These are phyloP conservation scores for Trifolium subterraneum DNA, from an alignment of 306 rosid genomes.

Conservation along the genomic window DNA sequence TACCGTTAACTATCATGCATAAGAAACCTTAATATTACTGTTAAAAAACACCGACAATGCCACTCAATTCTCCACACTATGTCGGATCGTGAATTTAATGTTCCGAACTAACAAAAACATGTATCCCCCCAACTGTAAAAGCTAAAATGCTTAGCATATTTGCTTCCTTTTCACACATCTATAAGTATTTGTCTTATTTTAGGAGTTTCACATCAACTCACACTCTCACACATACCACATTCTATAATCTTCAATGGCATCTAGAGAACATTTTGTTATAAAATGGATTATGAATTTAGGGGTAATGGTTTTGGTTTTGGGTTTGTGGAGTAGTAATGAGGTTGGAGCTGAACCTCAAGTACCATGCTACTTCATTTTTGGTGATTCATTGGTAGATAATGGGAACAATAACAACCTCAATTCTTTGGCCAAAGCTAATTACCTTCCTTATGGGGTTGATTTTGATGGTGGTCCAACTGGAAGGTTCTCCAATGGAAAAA, in stretches of 20 bases:
- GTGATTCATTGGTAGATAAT: constrained; percentile 89
- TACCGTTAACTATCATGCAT: too few relatives aligned
- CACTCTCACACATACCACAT: neutral
- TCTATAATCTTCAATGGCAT: constrained; percentile 20
- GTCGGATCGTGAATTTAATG: constrained; percentile 77
- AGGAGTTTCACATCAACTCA: constrained; percentile 43
- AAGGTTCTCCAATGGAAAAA: constrained; percentile 90
- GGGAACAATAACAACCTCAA: constrained; percentile 84
- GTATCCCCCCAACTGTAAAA: constrained; percentile 57
- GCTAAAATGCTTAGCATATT: constrained; percentile 18
- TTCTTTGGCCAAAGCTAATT: constrained; percentile 85
- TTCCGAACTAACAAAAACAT: constrained; percentile 46
- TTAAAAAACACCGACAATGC: neutral
- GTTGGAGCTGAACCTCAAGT: constrained; percentile 59
- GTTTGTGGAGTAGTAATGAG: constrained; percentile 36
- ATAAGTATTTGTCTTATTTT: constrained; percentile 34
- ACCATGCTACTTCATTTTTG: constrained; percentile 93
- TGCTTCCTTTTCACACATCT: constrained; percentile 28
- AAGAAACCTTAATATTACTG: neutral
- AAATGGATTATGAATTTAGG: constrained; percentile 4
- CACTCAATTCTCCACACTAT: constrained; percentile 44
- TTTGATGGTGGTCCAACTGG: constrained; percentile 77
- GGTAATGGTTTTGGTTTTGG: constrained; percentile 45
- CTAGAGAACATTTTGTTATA: neutral
- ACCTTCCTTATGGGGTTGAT: constrained; percentile 86